Base-by-base conservation (phyloP, 2,329 filamentous ascomycete species). In the Botryotinia narcissicola region DNA sequence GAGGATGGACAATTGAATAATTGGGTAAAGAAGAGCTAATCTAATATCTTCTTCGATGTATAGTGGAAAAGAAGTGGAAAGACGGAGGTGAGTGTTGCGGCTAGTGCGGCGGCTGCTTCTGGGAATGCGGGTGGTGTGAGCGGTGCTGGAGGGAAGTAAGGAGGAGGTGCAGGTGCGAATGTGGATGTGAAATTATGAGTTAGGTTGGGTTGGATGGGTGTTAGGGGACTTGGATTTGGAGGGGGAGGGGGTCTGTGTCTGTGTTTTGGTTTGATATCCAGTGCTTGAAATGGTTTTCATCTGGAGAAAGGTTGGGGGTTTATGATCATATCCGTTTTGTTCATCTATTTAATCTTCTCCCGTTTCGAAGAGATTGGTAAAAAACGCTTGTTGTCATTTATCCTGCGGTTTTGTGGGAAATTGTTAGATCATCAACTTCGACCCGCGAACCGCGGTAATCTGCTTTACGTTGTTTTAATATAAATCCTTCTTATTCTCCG, bases 1-100 rank as follows among this genome's bases (percentile, higher is more conserved):
- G 14, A 25, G 9, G 3, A 14, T 14, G 1, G 22, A 51, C 2
- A 25, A n/a, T n/a, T 2, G 25, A 9, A 51, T 6, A 46, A 22
- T 42, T 10, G 8, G 42, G 25, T 25, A 14, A 22, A 48, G 7
- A 32, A n/a, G 7, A 16, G 29, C 62, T 48, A 66, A 66, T 32
- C 22, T 22, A 14, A 46, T 25, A 35, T 35, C 29, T 64, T 32
- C 42, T 16, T 54, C 7, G 6, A 22, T 25, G 16, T 12, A 0
- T 9, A 66, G 42, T 66, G 62, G 62, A 66, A 64, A 66, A 35
- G 62, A 66, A 66, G 62, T 48, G 42, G 62, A 48, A 46, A 32
- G 10, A 66, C 62, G 20, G 62, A 66, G 29, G 29, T 46, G 22
- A 32, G 42, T 25, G 29, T 32, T 32, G 29, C 62, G 32, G 62